Base-by-base conservation (phyloP, 1,139 yeast genomes). In the Hyphopichia khmerensis region DNA sequence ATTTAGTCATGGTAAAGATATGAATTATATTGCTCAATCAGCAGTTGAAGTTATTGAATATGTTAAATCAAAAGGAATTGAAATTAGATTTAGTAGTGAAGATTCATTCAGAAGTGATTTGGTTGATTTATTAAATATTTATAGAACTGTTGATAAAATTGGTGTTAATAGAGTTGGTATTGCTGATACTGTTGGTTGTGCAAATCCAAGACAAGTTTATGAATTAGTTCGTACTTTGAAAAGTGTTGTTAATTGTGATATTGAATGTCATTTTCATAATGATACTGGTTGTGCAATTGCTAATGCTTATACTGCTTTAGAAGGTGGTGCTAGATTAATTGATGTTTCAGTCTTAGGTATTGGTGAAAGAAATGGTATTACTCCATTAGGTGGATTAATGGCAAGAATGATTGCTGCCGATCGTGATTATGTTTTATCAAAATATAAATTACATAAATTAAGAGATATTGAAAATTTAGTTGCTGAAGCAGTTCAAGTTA, bases 271-370 rank as follows among this genome's bases (percentile, higher is more conserved):
- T 71, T 93, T 93, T 89, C 99, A 93, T 75, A 89, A 93, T 65
- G 99, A 93, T 67, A 93, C 99, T 36, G 99, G 99, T 47, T 91
- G 98, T 76, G 98, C 99, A 53, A 88, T 93, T 72, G 97, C 98
- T 48, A 93, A 93, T 65, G 96, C 99, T 39, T 93, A 93, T 77
- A 88, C 97, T 49, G 98, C 98, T 15, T 79, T 93, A 58, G 99
- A 93, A 72, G 99, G 95, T 42, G 99, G 99, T 61, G 99, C 99
- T 51, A 84, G 83, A 62, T 80, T 91, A 61, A 89, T 93, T 57
- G 99, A 93, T 70, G 96, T 89, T 36, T 86, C 96, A 15, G 98
- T 93, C 8, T 81, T 93, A 59, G 99, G 99, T 60, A 93, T 93
- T 53, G 99, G 99, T 72, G 99, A 93, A 79, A 84, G 99, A 77